phyloP scores from a whole-genome alignment of 805 yeast species.

The Starmerella roubikii region DNA sequence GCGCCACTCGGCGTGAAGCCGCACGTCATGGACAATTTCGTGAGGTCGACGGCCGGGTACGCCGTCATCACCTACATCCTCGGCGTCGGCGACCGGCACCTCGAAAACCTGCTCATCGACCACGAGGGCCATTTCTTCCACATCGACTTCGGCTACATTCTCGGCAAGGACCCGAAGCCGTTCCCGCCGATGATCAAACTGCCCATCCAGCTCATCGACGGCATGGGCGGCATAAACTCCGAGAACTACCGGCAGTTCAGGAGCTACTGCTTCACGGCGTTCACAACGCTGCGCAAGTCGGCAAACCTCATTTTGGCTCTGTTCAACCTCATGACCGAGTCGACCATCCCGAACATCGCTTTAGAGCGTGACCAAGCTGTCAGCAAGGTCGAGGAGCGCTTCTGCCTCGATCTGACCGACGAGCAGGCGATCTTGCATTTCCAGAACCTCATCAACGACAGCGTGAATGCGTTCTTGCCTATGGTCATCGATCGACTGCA shows the following conservation, averaged over 20 bases:
- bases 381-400: slow-evolving; percentile 84
- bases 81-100: slow-evolving; percentile 95
- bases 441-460: slow-evolving; percentile 84
- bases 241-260: slow-evolving; percentile 77
- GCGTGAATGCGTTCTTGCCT: slow-evolving; percentile 86
- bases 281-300: slow-evolving; percentile 76
- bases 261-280: slow-evolving; percentile 88
- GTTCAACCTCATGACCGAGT: slow-evolving; percentile 86
- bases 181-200: slow-evolving; percentile 97
- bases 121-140: slow-evolving; percentile 89
- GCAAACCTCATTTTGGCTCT: slow-evolving; percentile 80
- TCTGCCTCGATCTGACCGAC: slow-evolving; percentile 83
- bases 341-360: slow-evolving; percentile 80
- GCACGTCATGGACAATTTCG: slow-evolving; percentile 82
- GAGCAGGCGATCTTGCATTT: slow-evolving; percentile 92
- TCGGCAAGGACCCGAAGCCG: slow-evolving; percentile 96
- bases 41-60: slow-evolving; percentile 92
- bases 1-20: slow-evolving; percentile 34
- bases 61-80: slow-evolving; percentile 88
- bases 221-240: slow-evolving; percentile 88
- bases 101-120: slow-evolving; percentile 72
- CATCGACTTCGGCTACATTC: slow-evolving; percentile 92
- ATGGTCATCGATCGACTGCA: slow-evolving; percentile 91
- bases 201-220: slow-evolving; percentile 93
- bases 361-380: slow-evolving; percentile 77